phyloP scores from a whole-genome alignment of 2,329 filamentous ascomycete genomes.

The Aurifilum marmelostoma region DNA sequence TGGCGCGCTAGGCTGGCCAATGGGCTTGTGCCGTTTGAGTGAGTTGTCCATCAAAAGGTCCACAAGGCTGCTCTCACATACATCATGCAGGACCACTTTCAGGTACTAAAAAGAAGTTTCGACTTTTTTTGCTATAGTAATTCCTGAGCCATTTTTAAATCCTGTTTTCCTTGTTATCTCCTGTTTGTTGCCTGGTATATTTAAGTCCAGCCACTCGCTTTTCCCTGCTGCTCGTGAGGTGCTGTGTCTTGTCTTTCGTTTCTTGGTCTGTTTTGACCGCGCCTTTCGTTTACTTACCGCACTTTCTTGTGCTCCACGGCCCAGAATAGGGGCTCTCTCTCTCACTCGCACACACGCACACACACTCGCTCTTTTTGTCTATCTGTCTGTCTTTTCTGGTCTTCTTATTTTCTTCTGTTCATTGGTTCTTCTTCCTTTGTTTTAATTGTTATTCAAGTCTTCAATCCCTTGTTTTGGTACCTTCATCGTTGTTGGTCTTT shows the following conservation, averaged over 20 bases:
- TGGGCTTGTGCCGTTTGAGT: not conserved
- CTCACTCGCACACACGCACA: too few species aligned
- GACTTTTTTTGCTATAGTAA: not conserved
- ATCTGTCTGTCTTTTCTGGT: not conserved
- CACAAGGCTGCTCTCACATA: not conserved
- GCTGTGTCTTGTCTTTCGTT: not conserved
- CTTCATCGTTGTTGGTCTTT: not conserved
- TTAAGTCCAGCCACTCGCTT: not conserved
- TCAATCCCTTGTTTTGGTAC: too few species aligned
- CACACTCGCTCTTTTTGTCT: not conserved
- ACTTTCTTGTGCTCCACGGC: not conserved
- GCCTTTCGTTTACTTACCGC: not conserved
- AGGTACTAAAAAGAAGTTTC: not conserved
- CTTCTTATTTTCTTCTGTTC: not conserved
- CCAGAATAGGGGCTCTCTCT: not conserved
- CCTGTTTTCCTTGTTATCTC: not conserved
- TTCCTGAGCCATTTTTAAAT: not conserved
- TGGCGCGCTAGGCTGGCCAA: constrained; percentile 4
- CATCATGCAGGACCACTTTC: constrained; percentile 4
- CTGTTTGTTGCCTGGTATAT: not conserved
- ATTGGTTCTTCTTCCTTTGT: not conserved
- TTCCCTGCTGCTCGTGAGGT: not conserved
- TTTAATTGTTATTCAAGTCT: not conserved
- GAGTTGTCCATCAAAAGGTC: not conserved
- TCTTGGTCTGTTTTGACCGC: not conserved